Evolutionary conservation across 768 basidiomycete genomes (phyloP).

Genomic region (Rickenella mellea): DNA sequence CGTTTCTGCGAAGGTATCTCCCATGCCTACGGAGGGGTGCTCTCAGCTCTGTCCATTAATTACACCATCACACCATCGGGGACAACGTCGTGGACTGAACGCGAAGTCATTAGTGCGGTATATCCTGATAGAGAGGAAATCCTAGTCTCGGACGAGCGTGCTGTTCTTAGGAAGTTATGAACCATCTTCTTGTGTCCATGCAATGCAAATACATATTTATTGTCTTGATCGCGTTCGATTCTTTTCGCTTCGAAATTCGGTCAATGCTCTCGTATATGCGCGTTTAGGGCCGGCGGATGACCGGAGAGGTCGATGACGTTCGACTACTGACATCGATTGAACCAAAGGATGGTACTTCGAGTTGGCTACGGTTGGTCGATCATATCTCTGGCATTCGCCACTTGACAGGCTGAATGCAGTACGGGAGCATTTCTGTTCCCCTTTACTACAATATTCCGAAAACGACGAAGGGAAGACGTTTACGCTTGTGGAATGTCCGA

Average conservation of each 20-base stretch:
- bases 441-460: slow-evolving; percentile 77
- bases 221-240: no score
- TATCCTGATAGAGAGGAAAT: slow-evolving; percentile 45
- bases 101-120: slow-evolving; percentile 57
- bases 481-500: slow-evolving; percentile 82
- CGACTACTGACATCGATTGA: no score
- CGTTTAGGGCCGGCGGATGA: no score
- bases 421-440: slow-evolving; percentile 86
- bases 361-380: no score
- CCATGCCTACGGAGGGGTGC: slow-evolving; percentile 87
- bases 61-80: slow-evolving; percentile 64
- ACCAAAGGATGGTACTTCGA: no score
- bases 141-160: slow-evolving; percentile 38
- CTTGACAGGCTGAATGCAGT: slow-evolving; percentile 45
- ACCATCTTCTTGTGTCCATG: no score
- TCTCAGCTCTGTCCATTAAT: slow-evolving; percentile 81
- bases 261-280: no score
- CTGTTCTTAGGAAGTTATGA: no score
- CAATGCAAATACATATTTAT: no score
- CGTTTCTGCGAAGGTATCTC: slow-evolving; percentile 57
- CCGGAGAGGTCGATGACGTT: no score
- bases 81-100: slow-evolving; percentile 44
- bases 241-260: no score
- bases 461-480: slow-evolving; percentile 65
- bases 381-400: no score